phyloP scores from a whole-genome alignment of 805 yeast species.

The Lachancea sp. region DNA sequence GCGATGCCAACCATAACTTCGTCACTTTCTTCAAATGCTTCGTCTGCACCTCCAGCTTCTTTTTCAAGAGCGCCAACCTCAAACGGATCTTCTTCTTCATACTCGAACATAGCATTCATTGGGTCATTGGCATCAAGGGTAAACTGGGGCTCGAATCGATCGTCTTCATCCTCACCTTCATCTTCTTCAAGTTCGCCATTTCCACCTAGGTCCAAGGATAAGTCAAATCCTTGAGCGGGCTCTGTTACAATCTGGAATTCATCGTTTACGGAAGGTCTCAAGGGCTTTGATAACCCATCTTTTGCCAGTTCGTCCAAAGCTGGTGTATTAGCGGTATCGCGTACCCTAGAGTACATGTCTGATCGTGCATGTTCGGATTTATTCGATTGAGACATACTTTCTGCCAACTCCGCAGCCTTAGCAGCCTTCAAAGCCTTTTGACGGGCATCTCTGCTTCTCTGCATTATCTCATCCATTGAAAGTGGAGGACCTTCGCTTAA shows the following conservation, averaged over 20 bases:
- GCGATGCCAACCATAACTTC: constrained; percentile 85
- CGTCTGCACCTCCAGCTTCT: constrained; percentile 42
- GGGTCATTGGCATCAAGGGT: constrained; percentile 36
- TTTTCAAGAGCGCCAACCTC: constrained; percentile 38
- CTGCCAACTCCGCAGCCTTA: constrained; percentile 40
- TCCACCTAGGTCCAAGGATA: constrained; percentile 18
- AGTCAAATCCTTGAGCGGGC: constrained; percentile 23
- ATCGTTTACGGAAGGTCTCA: constrained; percentile 13
- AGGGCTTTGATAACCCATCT: constrained; percentile 2
- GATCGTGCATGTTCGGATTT: constrained; percentile 12
- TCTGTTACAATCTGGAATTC: constrained; percentile 21
- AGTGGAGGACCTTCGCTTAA: constrained; percentile 37
- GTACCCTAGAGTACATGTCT: constrained; percentile 24
- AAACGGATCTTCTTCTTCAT: constrained; percentile 50
- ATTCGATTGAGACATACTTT: constrained; percentile 18
- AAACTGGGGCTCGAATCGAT: constrained; percentile 16
- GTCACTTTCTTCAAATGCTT: constrained; percentile 34
- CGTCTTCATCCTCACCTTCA: constrained; percentile 15
- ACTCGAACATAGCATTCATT: constrained; percentile 36
- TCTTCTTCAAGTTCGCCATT: constrained; percentile 11
- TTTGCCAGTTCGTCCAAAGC: constrained; percentile 10
- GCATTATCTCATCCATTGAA: constrained; percentile 52
- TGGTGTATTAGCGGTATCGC: constrained; percentile 27
- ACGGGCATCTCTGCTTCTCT: constrained; percentile 58
- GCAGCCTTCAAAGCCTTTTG: constrained; percentile 65